These are phyloP conservation scores for Candida taoyuanica DNA, from an alignment of 805 yeast genomes.

Conservation along the genomic window DNA sequence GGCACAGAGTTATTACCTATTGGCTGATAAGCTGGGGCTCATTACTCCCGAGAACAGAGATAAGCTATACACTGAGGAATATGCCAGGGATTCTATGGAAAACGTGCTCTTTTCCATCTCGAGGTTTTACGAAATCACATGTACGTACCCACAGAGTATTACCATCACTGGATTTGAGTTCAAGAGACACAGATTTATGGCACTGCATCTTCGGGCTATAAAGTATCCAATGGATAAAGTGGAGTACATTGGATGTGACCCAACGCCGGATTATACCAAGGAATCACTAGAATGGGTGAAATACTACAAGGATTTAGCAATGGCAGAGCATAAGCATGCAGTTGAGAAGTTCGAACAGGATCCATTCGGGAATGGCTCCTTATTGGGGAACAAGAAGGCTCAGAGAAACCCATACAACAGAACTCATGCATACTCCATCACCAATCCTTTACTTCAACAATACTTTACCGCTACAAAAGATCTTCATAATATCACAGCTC, in stretches of 20 bases:
- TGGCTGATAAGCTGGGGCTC: slow-evolving; percentile 34
- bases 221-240: slow-evolving; percentile 35
- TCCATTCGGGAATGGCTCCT: slow-evolving; percentile 49
- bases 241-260: slow-evolving; percentile 54
- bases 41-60: slow-evolving; percentile 5
- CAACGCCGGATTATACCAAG: slow-evolving; percentile 37
- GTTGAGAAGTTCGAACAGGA: slow-evolving; percentile 48
- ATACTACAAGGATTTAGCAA: slow-evolving; percentile 45
- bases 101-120: slow-evolving; percentile 61
- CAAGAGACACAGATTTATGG: slow-evolving; percentile 55
- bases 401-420: slow-evolving; percentile 54
- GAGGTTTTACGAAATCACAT: slow-evolving; percentile 43
- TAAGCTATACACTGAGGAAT: slow-evolving; percentile 54
- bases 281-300: slow-evolving; percentile 21
- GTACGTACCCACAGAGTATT: slow-evolving; percentile 45
- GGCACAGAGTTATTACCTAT: slow-evolving; percentile 49
- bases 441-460: slow-evolving; percentile 12
- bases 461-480: slow-evolving; percentile 12
- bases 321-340: slow-evolving; percentile 51
- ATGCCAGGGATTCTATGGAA: slow-evolving; percentile 76
- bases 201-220: slow-evolving; percentile 51
- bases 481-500: slow-evolving; percentile 1
- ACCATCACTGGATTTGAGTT: slow-evolving; percentile 73
- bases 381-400: slow-evolving; percentile 43
- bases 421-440: slow-evolving; percentile 32